Evolutionary conservation across 345 rosid species (phyloP).

Genomic region (Heritiera fomes): DNA sequence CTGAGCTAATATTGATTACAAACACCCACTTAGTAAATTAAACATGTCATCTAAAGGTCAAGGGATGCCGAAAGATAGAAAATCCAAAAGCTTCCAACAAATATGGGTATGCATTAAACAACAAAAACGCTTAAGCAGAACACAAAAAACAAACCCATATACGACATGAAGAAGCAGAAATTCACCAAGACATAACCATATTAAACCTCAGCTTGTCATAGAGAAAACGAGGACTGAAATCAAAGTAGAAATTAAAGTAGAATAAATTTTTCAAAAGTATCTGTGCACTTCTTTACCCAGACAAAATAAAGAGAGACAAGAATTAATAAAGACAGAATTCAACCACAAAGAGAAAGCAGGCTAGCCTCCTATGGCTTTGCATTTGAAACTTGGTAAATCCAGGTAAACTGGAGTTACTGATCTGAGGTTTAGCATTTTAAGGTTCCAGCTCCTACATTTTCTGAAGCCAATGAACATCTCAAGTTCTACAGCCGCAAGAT

Average conservation of each 20-base stretch:
- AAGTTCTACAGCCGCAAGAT: neutral
- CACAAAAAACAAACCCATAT: constrained; percentile 3
- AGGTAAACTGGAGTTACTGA: constrained; percentile 7
- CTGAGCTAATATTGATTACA: neutral
- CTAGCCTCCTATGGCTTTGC: neutral
- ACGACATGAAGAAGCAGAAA: neutral
- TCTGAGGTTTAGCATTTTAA: constrained; percentile 10
- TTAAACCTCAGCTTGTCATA: neutral
- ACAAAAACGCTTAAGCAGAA: neutral
- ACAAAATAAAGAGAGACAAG: neutral
- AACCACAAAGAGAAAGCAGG: neutral
- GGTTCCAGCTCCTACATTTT: neutral
- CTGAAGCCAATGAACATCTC: neutral
- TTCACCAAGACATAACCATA: constrained; percentile 11
- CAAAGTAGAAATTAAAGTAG: neutral
- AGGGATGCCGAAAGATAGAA: constrained; percentile 1
- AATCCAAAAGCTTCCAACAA: neutral
- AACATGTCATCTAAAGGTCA: constrained; percentile 14
- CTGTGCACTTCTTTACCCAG: neutral
- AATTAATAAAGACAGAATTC: constrained; percentile 1
- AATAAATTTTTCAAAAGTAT: neutral
- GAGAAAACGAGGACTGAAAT: neutral
- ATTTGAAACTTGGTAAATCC: neutral
- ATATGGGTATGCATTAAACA: constrained; percentile 15
- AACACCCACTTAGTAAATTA: constrained; percentile 1